Base-by-base conservation (phyloP, 2,329 filamentous ascomycete genomes). In the Penicillium sp. region DNA sequence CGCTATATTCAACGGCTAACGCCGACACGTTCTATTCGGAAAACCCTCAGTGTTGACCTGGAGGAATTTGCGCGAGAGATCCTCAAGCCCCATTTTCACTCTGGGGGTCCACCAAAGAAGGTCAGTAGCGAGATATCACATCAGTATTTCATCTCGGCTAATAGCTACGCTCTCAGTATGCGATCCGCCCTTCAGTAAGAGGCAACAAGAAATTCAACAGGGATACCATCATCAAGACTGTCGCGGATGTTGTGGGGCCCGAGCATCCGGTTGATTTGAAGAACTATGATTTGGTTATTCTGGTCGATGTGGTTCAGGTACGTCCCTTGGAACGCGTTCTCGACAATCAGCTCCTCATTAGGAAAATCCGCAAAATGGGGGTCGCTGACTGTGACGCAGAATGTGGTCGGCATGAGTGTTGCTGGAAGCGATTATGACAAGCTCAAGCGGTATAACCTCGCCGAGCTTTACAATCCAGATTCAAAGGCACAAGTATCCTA, bases 291-390 rank as follows among this genome's bases (percentile, higher is more conserved):
- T 70, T 84, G 46, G 76, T 88, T 52, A 86, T 90, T 64, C 73
- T 89, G 44, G 85, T 90, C 49, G 86, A 88, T 67, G 79, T 89
- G 59, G 85, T 87, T 71, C 82, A 88, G 78, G 86, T 88, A 74
- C 68, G 83, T 67, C 19, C 52, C 31, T 31, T 31, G 23, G 9
- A 5, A 35, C 51, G 23, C 19, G 30, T 15, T 8, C n/a, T 17
- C 7, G n/a, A 17, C n/a, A 8, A 21, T n/a, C 31, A 21, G 3
- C 11, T 19, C 6, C n/a, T 26, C 35, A 41, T 41, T 41, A 41
- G 38, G 26, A 23, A n/a, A 46, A 53, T 19, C 13, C 15, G 4
- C 7, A 58, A 35, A 21, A 21, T 7, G 35, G 35, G 15, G 8
- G 15, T 56, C 3, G 56, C 67, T 73, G 54, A 72, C 63, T n/a